phyloP scores from a whole-genome alignment of 2,329 filamentous ascomycete species.

The Monilinia laxa region DNA sequence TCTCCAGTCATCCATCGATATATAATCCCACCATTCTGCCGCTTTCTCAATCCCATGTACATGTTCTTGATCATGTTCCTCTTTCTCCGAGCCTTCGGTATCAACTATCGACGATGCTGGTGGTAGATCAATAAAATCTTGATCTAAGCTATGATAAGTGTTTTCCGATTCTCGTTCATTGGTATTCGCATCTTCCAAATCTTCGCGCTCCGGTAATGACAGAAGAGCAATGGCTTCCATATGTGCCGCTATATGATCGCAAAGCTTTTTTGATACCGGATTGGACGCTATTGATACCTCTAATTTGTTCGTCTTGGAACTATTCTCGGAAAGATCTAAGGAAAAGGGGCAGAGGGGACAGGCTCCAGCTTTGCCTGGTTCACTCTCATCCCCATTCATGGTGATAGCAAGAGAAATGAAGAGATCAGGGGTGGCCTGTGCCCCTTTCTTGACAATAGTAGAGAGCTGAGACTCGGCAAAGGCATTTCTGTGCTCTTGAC shows the following conservation, averaged over 20 bases:
- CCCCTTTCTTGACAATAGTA: background rate
- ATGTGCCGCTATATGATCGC: constrained; percentile 7
- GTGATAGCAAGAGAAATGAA: background rate
- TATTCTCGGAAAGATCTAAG: background rate
- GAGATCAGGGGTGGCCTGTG: background rate
- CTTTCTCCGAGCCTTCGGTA: background rate
- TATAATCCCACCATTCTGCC: background rate
- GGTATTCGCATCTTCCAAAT: constrained; percentile 1
- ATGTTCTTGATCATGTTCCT: background rate
- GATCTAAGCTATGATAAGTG: background rate
- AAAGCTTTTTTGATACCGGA: background rate
- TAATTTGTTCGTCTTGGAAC: background rate
- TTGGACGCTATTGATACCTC: background rate
- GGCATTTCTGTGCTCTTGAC: background rate
- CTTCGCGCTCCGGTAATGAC: constrained; percentile 16
- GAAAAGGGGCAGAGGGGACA: constrained; percentile 12
- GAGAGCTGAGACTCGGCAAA: constrained; percentile 14
- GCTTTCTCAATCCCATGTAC: background rate
- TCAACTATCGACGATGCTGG: background rate
- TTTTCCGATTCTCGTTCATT: constrained; percentile 17
- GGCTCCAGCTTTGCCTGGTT: background rate
- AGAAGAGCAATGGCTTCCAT: constrained; percentile 14
- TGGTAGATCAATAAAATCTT: background rate
- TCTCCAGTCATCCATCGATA: background rate
- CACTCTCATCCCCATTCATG: background rate